Evolutionary conservation across 2,329 filamentous ascomycete species (phyloP), one percentile per base, ranked within the genome.

Genomic region (Xylariaceae sp.): DNA sequence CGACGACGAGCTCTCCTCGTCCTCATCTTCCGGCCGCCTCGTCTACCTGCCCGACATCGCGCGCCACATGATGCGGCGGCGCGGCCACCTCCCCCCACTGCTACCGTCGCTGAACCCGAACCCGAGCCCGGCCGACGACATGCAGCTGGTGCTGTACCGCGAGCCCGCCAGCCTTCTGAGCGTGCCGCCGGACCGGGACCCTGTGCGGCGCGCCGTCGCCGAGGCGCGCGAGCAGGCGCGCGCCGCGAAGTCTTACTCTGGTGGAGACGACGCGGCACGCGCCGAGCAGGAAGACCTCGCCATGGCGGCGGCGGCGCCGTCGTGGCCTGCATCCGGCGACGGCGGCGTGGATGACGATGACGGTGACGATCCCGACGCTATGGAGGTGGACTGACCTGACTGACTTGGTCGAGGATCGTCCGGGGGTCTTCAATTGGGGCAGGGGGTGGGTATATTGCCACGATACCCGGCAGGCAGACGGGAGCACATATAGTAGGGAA

Each of bases 31-130:
- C 36, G 61, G 66, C 45, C 72, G 67, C 45, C 72, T 93, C 29
- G 70, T 89, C 52, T 88, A 95, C 64, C 71, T 94, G 1, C 80
- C 87, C 1, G 85, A 93, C 54, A 83, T 96, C 35, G 82, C 90
- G 55, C 86, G 83, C 60, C 82, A 85, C 53, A 70, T 96, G 33
- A n/a, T n/a, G n/a, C n/a, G n/a, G n/a, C n/a, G n/a, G n/a, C n/a
- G n/a, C n/a, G n/a, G n/a, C n/a, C n/a, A n/a, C n/a, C n/a, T n/a
- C n/a, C n/a, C n/a, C n/a, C n/a, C n/a, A n/a, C n/a, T n/a, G n/a
- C n/a, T n/a, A n/a, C n/a, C n/a, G n/a, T n/a, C n/a, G n/a, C n/a
- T n/a, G n/a, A n/a, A n/a, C n/a, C n/a, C n/a, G n/a, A n/a, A n/a
- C n/a, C n/a, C n/a, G n/a, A n/a, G n/a, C n/a, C n/a, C n/a, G n/a